Base-by-base conservation (phyloP, 352 stramenopile genomes). In the Thalassiosira hispida region DNA sequence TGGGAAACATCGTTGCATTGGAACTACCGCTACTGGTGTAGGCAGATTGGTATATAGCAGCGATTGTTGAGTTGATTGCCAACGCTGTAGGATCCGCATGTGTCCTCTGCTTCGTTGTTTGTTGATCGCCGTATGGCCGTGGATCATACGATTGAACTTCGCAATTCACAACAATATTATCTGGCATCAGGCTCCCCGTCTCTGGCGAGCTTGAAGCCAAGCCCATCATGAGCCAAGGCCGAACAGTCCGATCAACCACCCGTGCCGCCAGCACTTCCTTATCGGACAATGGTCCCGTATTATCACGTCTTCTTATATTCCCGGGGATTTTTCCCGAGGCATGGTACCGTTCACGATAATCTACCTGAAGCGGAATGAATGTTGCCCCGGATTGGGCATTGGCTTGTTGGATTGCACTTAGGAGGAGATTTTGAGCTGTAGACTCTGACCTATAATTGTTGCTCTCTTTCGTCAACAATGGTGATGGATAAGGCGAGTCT, bases 301-400 rank as follows among this genome's bases (percentile, higher is more conserved):
- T 96, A 73, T 98, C 96, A 38, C 90, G 94, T 65, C 89, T 94
- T 18, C 42, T 18, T 68, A 90, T 90, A 25, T 93, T 96, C 59
- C 94, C 86, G 12, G 96, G 96, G 64, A 98, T 98, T 60, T 96
- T 83, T n/a, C 92, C 91, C 9, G 84, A 74, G 2, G 81, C 89
- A 66, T 88, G 83, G 53, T 84, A 71, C 76, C 97, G 96, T 81
- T 98, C 91, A 52, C 95, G 94, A 81, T 97, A 98, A 76, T 98
- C 95, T 49, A 98, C 96, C 65, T 93, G 97, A 33, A 98, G 91
- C 52, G 95, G 95, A 56, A 97, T 59, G 57, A 97, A 97, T 77
- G 95, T 91, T 31, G 59, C 25, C 35, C 47, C 59, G 8, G 55
- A 61, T n/a, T 44, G 40, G 1, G 67, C 53, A 33, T 67, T 25